A percentile compares a stretch with the other conserved stretches of the same genome.
Conservation (phyloP, 768 basidiomycete species). For the Amanita subjunquillea region DNA sequence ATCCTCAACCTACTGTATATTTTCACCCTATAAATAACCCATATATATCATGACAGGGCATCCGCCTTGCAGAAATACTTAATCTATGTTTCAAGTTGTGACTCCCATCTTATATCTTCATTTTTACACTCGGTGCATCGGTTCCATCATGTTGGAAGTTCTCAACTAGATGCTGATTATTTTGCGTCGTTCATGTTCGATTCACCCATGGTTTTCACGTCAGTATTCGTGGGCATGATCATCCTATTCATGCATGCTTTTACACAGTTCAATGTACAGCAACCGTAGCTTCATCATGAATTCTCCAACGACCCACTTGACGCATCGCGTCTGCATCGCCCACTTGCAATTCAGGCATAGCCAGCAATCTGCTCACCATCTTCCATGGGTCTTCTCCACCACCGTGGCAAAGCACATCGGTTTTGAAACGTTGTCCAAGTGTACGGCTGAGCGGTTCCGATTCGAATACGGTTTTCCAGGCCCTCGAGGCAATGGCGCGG, state of each 20-base stretch:
- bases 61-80: no score
- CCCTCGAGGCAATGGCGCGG: constrained; percentile 87
- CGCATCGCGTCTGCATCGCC: constrained; percentile 84
- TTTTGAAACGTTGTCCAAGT: constrained; percentile 74
- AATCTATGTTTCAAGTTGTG: no score
- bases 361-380: constrained; percentile 71
- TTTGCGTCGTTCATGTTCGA: no score
- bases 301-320: constrained; percentile 82
- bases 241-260: neutral
- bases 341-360: constrained; percentile 46
- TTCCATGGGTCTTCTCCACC: constrained; percentile 92
- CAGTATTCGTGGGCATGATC: neutral
- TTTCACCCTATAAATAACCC: no score
- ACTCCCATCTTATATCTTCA: no score
- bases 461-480: constrained; percentile 73
- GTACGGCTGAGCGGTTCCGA: constrained; percentile 57
- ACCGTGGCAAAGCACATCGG: constrained; percentile 66
- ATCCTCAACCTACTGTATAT: no score
- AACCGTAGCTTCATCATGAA: constrained; percentile 52
- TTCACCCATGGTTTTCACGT: no score
- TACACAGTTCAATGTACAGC: neutral
- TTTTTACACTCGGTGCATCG: no score
- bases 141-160: no score
- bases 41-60: no score
- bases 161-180: no score